Percentiles rank a stretch among this genome's conserved stretches.
These are phyloP conservation scores for Fusarium pseudonygamai DNA, from an alignment of 2,329 filamentous ascomycete genomes.

Conservation along the genomic window DNA sequence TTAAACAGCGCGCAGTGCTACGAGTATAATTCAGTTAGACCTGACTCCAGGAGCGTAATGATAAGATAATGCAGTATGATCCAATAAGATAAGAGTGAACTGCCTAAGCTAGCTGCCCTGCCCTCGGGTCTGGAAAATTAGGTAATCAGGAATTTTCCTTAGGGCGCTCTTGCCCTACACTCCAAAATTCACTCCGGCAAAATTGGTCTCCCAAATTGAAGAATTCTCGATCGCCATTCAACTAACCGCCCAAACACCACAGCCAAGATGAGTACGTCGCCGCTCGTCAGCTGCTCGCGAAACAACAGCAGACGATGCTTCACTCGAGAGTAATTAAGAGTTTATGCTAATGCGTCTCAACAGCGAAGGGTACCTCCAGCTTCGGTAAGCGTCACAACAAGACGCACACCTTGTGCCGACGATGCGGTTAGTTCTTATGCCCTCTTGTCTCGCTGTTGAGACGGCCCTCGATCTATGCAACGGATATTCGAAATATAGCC, in stretches of 20 bases:
- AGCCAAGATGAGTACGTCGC: conserved; percentile 68
- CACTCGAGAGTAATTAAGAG: conserved; percentile 9
- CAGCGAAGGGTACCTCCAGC: conserved; percentile 68
- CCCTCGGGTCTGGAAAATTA: too few species aligned
- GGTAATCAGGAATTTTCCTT: too few species aligned
- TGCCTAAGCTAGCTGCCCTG: too few species aligned
- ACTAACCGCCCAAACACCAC: conserved; percentile 54
- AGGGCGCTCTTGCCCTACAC: too few species aligned
- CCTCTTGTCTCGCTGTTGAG: conserved; percentile 21
- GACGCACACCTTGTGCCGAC: conserved; percentile 98
- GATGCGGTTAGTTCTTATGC: conserved; percentile 80
- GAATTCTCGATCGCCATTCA: conserved; percentile 51
- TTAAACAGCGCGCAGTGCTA: too few species aligned
- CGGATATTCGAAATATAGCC: conserved; percentile 17
- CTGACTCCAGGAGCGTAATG: too few species aligned
- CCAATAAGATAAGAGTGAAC: too few species aligned
- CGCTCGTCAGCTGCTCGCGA: conserved; percentile 24
- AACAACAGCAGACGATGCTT: conserved; percentile 28
- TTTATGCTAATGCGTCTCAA: conserved; percentile 44
- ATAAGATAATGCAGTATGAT: too few species aligned
- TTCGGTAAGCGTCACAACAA: conserved; percentile 86
- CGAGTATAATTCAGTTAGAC: too few species aligned
- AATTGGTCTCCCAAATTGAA: conserved; percentile 49
- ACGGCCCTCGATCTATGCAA: conserved; percentile 25
- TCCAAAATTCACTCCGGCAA: conserved; percentile 45